These are phyloP conservation scores for Lentithecium fluviatile DNA, from an alignment of 495 filamentous ascomycete species.

Conservation along the genomic window DNA sequence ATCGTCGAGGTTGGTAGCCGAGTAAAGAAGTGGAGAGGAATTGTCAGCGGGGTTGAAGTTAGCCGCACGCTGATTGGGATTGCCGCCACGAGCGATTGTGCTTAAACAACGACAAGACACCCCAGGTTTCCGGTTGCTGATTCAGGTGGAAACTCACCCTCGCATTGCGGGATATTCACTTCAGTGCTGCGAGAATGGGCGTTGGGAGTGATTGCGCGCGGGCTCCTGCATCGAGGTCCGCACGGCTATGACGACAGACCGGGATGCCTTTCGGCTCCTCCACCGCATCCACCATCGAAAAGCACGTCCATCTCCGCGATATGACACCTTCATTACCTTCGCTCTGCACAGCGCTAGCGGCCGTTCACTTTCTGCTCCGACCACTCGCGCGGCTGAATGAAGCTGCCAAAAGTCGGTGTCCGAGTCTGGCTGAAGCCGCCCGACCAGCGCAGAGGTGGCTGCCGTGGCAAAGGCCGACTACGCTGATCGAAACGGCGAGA, in stretches of 20 bases:
- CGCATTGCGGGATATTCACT: not conserved
- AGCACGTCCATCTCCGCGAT: not conserved
- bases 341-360: not conserved
- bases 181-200: too few species aligned
- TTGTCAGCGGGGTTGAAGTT: constrained; percentile 29
- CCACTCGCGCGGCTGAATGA: too few species aligned
- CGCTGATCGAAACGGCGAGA: not conserved
- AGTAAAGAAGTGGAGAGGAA: constrained; percentile 4
- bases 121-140: not conserved
- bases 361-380: too few species aligned
- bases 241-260: not conserved
- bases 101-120: not conserved
- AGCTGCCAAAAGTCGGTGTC: constrained; percentile 5
- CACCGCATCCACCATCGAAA: constrained; percentile 1
- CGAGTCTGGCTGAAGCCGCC: not conserved
- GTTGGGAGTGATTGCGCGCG: too few species aligned
- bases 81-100: not conserved
- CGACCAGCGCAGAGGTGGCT: not conserved
- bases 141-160: not conserved
- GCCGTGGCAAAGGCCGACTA: not conserved
- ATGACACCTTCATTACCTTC: not conserved
- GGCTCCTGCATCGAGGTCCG: too few species aligned
- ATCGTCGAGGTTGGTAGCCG: not conserved
- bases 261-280: not conserved
- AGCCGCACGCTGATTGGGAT: constrained; percentile 14